These are phyloP conservation scores for Poa annua DNA, from an alignment of 176 grass and related monocot species.

Conservation along the genomic window DNA sequence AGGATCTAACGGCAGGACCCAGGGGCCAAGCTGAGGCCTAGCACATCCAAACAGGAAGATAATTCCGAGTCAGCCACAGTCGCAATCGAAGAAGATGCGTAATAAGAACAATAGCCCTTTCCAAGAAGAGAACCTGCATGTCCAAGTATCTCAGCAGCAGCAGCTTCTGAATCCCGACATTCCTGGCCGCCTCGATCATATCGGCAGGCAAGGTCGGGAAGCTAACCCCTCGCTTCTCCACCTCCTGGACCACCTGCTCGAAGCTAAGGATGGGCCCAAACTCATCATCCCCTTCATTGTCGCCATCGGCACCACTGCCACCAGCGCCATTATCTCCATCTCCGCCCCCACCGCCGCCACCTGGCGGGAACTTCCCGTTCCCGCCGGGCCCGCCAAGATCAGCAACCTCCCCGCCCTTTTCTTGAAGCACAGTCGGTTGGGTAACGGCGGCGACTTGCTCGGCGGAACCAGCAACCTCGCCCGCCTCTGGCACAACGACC, in stretches of 20 bases:
- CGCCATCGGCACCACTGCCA: neutral
- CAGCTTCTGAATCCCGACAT: slow-evolving; percentile 14
- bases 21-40: slow-evolving; percentile 86
- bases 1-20: slow-evolving; percentile 61
- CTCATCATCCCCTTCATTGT: neutral
- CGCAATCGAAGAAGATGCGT: neutral
- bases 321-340: slow-evolving; percentile 1
- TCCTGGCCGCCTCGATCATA: slow-evolving; percentile 11
- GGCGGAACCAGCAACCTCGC: neutral
- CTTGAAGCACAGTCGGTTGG: neutral
- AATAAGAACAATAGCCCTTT: slow-evolving; percentile 20
- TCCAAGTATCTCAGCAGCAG: slow-evolving; percentile 31
- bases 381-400: slow-evolving; percentile 40
- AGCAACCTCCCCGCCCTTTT: slow-evolving; percentile 13
- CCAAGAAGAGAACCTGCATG: slow-evolving; percentile 24
- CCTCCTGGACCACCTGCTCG: slow-evolving; percentile 28
- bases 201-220: slow-evolving; percentile 4
- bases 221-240: slow-evolving; percentile 26
- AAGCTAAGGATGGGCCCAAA: slow-evolving; percentile 26
- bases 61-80: neutral
- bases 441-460: neutral
- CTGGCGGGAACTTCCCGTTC: slow-evolving; percentile 13
- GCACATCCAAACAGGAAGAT: slow-evolving; percentile 16
- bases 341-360: neutral
- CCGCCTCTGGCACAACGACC: slow-evolving; percentile 4